These are phyloP conservation scores for Diaporthe caulivora DNA, from an alignment of 2,329 filamentous ascomycete species.

Conservation along the genomic window DNA sequence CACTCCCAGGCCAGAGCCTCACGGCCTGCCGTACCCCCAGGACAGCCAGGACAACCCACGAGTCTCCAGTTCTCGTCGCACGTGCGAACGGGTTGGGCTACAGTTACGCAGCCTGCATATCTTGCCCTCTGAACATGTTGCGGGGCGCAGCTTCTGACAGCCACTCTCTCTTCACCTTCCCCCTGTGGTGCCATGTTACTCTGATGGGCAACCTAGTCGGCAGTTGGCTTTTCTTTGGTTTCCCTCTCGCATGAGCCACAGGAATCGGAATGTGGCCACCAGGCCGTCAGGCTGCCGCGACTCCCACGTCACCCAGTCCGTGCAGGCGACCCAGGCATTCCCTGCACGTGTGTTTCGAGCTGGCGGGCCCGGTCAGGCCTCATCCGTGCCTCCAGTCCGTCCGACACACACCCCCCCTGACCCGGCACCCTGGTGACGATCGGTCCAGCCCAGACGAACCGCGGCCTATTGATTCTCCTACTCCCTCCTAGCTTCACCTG, in stretches of 20 bases:
- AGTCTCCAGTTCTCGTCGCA: constrained; percentile 33
- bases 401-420: not conserved
- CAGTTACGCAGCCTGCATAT: not conserved
- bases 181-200: too few species aligned
- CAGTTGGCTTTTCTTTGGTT: not conserved
- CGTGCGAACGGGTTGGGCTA: constrained; percentile 26
- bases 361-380: constrained; percentile 36
- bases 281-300: not conserved
- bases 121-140: not conserved
- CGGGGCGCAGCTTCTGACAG: constrained; percentile 8
- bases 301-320: not conserved
- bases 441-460: constrained; percentile 10
- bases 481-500: not conserved
- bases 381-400: constrained; percentile 16
- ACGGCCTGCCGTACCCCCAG: constrained; percentile 14
- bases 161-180: not conserved
- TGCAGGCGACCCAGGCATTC: constrained; percentile 2
- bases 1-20: constrained; percentile 20
- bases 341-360: constrained; percentile 38
- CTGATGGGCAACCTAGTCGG: not conserved
- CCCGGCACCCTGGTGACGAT: constrained; percentile 27
- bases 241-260: not conserved
- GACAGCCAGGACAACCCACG: not conserved
- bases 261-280: constrained; percentile 24
- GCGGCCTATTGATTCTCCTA: not conserved